Evolutionary conservation across 345 rosid genomes (phyloP).

Genomic region (Aethionema arabicum): DNA sequence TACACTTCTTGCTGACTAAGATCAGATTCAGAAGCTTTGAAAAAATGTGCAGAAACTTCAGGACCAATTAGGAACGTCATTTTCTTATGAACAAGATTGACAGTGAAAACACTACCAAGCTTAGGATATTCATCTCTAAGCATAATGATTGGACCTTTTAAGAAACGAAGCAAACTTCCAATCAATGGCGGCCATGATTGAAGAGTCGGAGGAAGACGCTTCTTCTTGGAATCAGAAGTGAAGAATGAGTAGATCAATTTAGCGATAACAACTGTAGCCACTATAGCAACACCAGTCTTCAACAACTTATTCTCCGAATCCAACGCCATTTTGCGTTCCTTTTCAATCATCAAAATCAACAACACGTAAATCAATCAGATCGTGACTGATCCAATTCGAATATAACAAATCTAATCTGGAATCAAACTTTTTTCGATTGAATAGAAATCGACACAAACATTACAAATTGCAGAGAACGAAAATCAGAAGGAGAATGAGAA

Average conservation of each 20-base stretch:
- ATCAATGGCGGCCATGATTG: slow-evolving; percentile 56
- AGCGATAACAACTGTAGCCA: slow-evolving; percentile 67
- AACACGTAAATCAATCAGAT: background rate
- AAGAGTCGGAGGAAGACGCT: slow-evolving; percentile 75
- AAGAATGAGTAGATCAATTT: slow-evolving; percentile 65
- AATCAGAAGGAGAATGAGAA: no score
- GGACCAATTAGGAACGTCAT: slow-evolving; percentile 95
- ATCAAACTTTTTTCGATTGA: no score
- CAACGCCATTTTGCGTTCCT: slow-evolving; percentile 23
- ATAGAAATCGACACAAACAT: no score
- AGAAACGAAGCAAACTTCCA: slow-evolving; percentile 70
- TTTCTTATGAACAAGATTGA: slow-evolving; percentile 64
- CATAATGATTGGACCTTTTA: slow-evolving; percentile 82
- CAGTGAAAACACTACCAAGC: slow-evolving; percentile 89
- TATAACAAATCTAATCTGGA: no score
- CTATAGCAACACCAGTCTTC: slow-evolving; percentile 56
- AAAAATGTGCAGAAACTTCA: slow-evolving; percentile 95
- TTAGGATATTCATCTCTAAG: slow-evolving; percentile 82
- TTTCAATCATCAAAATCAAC: background rate
- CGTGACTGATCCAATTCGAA: no score
- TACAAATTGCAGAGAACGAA: no score
- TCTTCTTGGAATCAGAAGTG: slow-evolving; percentile 54
- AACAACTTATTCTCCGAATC: slow-evolving; percentile 58
- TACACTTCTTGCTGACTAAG: slow-evolving; percentile 97
- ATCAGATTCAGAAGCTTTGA: slow-evolving; percentile 85